phyloP scores from a whole-genome alignment of 805 yeast species.

The Dipodascus albidus region DNA sequence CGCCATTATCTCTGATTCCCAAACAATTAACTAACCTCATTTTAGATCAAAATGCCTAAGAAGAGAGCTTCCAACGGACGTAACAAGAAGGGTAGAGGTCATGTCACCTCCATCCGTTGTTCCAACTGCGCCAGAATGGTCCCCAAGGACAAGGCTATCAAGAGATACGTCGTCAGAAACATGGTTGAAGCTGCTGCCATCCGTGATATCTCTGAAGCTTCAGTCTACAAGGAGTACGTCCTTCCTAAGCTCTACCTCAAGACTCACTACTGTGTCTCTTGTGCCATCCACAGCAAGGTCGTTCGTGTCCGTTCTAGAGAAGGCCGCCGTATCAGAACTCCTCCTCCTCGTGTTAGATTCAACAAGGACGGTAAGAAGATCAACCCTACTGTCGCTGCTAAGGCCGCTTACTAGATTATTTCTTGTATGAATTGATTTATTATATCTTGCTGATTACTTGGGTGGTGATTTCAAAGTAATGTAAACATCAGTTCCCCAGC shows the following conservation, averaged over 20 bases:
- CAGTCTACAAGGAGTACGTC: slow-evolving; percentile 98
- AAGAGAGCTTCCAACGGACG: slow-evolving; percentile 99
- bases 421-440: slow-evolving; percentile 6
- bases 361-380: slow-evolving; percentile 86
- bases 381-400: slow-evolving; percentile 95
- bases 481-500: slow-evolving; percentile 74
- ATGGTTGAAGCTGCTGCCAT: slow-evolving; percentile 99
- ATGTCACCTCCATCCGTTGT: slow-evolving; percentile 99
- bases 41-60: slow-evolving; percentile 71
- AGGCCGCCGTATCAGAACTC: slow-evolving; percentile 98
- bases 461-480: slow-evolving; percentile 23
- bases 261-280: slow-evolving; percentile 99
- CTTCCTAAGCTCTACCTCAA: slow-evolving; percentile 99
- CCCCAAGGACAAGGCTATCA: slow-evolving; percentile 99
- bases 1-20: too few species aligned
- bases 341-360: slow-evolving; percentile 99
- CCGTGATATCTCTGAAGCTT: slow-evolving; percentile 99
- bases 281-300: slow-evolving; percentile 99
- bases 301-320: slow-evolving; percentile 99
- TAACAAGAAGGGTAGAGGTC: slow-evolving; percentile 99
- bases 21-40: neutral
- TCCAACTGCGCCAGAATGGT: slow-evolving; percentile 99
- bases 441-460: slow-evolving; percentile 3
- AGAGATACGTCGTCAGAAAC: slow-evolving; percentile 99
- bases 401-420: slow-evolving; percentile 54